Conservation (phyloP, 371 early-diverging fungal genomes). For the Dichotomocladium elegans region DNA sequence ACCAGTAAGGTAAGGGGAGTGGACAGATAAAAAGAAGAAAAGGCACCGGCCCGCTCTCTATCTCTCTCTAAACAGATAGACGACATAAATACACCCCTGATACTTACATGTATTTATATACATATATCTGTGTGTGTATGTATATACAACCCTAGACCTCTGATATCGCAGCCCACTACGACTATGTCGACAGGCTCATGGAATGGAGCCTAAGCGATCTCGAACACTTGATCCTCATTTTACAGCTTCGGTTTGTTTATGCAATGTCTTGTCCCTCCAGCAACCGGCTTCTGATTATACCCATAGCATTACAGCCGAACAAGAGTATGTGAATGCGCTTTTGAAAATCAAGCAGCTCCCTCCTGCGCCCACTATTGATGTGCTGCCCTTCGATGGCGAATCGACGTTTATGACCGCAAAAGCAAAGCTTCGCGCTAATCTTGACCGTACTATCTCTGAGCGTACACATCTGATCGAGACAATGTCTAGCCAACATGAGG, state of each 20-base stretch:
- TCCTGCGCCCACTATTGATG: conserved; percentile 3
- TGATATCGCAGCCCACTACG: conserved; percentile 11
- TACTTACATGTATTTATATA: no score
- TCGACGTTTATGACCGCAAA: conserved; percentile 4
- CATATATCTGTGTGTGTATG: no score
- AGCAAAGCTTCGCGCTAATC: not conserved
- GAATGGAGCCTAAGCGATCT: conserved; percentile 13
- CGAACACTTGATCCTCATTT: conserved; percentile 10
- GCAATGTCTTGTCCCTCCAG: not conserved
- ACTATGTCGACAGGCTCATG: conserved; percentile 10
- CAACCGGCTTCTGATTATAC: not conserved
- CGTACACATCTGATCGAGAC: conserved; percentile 7
- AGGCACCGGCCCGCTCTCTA: no score
- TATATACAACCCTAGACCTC: no score
- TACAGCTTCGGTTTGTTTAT: conserved; percentile 8
- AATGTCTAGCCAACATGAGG: conserved; percentile 8
- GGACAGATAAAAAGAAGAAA: no score
- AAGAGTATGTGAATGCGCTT: conserved; percentile 8
- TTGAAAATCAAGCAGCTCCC: not conserved
- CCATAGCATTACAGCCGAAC: conserved; percentile 9
- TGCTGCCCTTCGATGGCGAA: not conserved
- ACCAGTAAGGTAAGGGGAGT: no score
- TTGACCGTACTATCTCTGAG: conserved; percentile 1
- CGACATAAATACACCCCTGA: no score
- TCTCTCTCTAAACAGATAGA: no score